Evolutionary conservation across 768 basidiomycete species (phyloP), one percentile per base, ranked within the genome.

Genomic region (Holtermannia corniformis): DNA sequence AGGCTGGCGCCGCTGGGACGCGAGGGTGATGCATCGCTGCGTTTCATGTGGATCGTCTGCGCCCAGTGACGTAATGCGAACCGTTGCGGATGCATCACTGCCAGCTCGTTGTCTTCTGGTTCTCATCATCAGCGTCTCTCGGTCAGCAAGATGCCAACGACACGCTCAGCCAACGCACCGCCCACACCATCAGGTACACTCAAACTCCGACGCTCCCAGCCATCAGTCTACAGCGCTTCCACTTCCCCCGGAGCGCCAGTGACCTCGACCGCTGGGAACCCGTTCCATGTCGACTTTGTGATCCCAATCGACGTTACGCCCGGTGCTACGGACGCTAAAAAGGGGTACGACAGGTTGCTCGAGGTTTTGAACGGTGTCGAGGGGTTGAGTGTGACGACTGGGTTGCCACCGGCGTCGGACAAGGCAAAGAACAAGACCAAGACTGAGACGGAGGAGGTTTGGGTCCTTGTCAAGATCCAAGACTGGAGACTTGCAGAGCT

Each of bases 381-480:
- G 3, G 68, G 68, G 10, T 45, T 72, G 51, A 54, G 54, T n/a
- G 56, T 72, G 7, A 67, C 62, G n/a, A 57, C 49, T n/a, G 51
- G 55, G 27, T 41, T 32, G 47, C 44, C 21, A 60, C 57, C 5
- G 56, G 59, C n/a, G 52, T 47, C 1, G 43, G 28, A 3, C 63
- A 65, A 47, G 62, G 60, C 5, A 55, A 61, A 37, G 44, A 16
- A 7, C 10, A 37, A 54, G 32, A n/a, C n/a, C n/a, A n/a, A n/a
- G n/a, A n/a, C n/a, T n/a, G n/a, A n/a, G n/a, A n/a, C n/a, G n/a
- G 63, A 68, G 43, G 65, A 72, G 51, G 58, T 72, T n/a, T 72
- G 68, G 70, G 74, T 93, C 4, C 81, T 95, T 54, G 80, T 95
- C 11, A 76, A 77, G 7, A 88, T 86, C 57, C 81, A 84, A 0